Evolutionary conservation across 2,329 filamentous ascomycete genomes (phyloP), one percentile per base, ranked within the genome.

Genomic region (Penicillium capsulatum): DNA sequence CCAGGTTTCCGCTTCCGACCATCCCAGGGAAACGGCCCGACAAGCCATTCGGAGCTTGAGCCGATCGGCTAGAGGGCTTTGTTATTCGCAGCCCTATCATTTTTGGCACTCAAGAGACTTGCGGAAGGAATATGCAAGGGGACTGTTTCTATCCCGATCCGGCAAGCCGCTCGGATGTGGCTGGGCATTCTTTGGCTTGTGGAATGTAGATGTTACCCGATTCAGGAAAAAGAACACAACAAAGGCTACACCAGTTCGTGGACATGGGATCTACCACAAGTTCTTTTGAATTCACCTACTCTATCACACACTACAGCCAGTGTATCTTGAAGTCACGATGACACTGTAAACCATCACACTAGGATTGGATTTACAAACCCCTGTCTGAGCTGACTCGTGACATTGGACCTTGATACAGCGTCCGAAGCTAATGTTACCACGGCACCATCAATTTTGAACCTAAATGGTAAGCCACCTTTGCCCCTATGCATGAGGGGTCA

Each of bases 151-250:
- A 4, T n/a, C 20, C 22, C 13, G n/a, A 15, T 36, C 19, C 20
- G n/a, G 32, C 13, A 39, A 17, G 16, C 11, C 42, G 30, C 34
- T 47, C 42, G 9, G 17, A 17, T 34, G 36, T 40, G 36, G 42
- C 40, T 41, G 34, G 31, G 10, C n/a, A 51, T 50, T 46, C 36
- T 17, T 39, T 2, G 13, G n/a, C 17, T 28, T 7, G 5, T 31
- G 45, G 42, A 48, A 53, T 53, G 50, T 33, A n/a, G 10, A 7
- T 8, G 7, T 36, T 36, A 9, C 40, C 35, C 8, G 9, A 36
- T 29, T 13, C 33, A 29, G 34, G 8, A 14, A 13, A 1, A 9
- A 15, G 13, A 31, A 31, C 15, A 31, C 29, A 31, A 15, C 15
- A 15, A 16, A 9, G 6, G 22, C 22, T 11, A 7, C 22, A 11